phyloP scores from a whole-genome alignment of 2,329 filamentous ascomycete genomes.

The Fusarium sp. region DNA sequence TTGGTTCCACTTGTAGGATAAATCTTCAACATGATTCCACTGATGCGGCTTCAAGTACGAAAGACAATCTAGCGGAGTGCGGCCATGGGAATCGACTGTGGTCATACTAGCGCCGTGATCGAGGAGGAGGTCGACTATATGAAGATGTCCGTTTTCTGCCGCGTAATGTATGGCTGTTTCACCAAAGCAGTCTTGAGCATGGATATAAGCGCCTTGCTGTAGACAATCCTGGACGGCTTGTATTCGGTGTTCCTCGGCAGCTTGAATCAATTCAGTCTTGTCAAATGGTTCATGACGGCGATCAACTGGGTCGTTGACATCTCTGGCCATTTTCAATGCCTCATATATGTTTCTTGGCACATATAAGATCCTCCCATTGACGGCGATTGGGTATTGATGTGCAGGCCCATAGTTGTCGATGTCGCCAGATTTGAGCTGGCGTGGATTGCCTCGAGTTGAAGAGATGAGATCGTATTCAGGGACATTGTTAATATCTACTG shows the following conservation, averaged over 20 bases:
- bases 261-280: constrained; percentile 2
- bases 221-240: background rate
- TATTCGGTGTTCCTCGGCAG: background rate
- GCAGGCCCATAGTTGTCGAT: background rate
- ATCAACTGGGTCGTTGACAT: background rate
- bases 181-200: constrained; percentile 1
- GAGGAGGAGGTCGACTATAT: background rate
- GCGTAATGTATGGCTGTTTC: constrained; percentile 17
- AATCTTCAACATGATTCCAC: background rate
- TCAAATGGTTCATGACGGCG: background rate
- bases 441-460: constrained; percentile 3
- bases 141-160: background rate
- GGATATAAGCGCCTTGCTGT: background rate
- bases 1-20: background rate
- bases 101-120: constrained; percentile 12
- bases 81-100: background rate
- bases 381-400: constrained; percentile 5
- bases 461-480: constrained; percentile 8
- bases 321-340: constrained; percentile 4
- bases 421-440: background rate
- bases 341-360: constrained; percentile 4
- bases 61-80: constrained; percentile 2
- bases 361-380: constrained; percentile 10
- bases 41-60: background rate
- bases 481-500: background rate